A percentile compares a stretch with the other conserved stretches of the same genome.
Evolutionary conservation across 176 grass and related monocot genomes (phyloP).

Genomic region (Avena eriantha): DNA sequence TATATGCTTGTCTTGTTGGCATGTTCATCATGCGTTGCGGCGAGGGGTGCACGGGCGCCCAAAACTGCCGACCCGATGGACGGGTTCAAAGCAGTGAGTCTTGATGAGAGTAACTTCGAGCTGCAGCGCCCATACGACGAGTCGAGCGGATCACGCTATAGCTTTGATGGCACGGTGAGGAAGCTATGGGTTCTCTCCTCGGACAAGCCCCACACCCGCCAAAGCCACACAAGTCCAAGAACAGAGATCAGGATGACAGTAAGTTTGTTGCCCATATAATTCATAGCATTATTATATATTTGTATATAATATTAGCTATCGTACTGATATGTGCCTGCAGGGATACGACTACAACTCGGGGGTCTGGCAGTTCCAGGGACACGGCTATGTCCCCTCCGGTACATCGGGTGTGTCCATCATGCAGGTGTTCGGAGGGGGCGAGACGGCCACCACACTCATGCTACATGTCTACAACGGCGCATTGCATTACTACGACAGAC

Average conservation of each 20-base stretch:
- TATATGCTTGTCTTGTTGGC: background rate
- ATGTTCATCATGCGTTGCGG: background rate
- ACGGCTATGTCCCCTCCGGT: conserved; percentile 36
- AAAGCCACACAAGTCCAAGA: conserved; percentile 35
- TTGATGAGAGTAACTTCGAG: conserved; percentile 43
- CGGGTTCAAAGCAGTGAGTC: conserved; percentile 47
- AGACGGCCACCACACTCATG: conserved; percentile 41
- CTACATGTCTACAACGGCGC: conserved; percentile 44
- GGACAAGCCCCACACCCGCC: conserved; percentile 43
- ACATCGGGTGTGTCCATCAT: conserved; percentile 52
- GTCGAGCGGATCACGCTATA: conserved; percentile 8
- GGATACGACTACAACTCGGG: conserved; percentile 31
- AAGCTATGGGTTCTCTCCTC: conserved; percentile 50
- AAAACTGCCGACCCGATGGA: conserved; percentile 25
- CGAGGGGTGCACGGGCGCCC: background rate
- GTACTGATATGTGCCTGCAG: background rate
- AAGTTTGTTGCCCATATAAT: background rate
- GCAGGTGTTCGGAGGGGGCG: conserved; percentile 43
- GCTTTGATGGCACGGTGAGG: conserved; percentile 28
- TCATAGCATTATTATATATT: too few relatives aligned
- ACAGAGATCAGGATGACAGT: conserved; percentile 57
- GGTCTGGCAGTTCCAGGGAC: conserved; percentile 62
- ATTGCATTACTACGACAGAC: conserved; percentile 26
- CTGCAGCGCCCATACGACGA: conserved; percentile 47
- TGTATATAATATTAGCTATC: too few relatives aligned